Conservation (phyloP, 2,329 filamentous ascomycete species). For the Hypoxylon rubiginosum region DNA sequence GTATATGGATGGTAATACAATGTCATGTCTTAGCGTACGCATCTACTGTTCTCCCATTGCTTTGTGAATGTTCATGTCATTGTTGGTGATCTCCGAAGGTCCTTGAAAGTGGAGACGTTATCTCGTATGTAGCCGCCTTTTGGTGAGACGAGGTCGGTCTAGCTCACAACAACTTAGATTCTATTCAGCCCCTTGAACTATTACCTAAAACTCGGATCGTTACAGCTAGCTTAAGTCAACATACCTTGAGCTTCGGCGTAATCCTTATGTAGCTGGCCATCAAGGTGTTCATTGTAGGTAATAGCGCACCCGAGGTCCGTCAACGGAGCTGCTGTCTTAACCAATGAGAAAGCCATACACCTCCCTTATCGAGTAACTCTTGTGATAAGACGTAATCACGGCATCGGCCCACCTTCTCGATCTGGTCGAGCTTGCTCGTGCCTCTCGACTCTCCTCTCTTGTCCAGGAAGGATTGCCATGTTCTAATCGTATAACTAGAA, state of each 20-base stretch:
- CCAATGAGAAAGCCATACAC: slow-evolving; percentile 14
- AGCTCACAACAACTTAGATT: too few relatives aligned
- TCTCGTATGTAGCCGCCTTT: too few relatives aligned
- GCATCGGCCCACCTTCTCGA: slow-evolving; percentile 41
- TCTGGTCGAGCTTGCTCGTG: slow-evolving; percentile 17
- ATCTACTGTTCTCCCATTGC: neutral
- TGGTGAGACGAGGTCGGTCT: too few relatives aligned
- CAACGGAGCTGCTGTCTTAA: neutral
- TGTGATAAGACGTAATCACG: slow-evolving; percentile 22
- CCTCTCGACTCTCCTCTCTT: slow-evolving; percentile 7
- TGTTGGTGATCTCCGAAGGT: neutral
- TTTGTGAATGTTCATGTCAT: neutral
- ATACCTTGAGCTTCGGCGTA: neutral
- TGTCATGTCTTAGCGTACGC: slow-evolving; percentile 45
- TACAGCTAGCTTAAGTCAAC: too few relatives aligned
- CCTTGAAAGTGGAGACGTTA: too few relatives aligned
- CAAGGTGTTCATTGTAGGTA: slow-evolving; percentile 7
- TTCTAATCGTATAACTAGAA: slow-evolving; percentile 11
- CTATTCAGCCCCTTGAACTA: neutral
- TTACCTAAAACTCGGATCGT: neutral
- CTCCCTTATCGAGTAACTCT: slow-evolving; percentile 17
- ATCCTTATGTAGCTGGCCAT: neutral
- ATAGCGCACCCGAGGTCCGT: neutral
- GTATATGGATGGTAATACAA: slow-evolving; percentile 56
- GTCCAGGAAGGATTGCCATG: neutral